Evolutionary conservation across 2,329 filamentous ascomycete genomes (phyloP).

Genomic region (Coniella vitis): DNA sequence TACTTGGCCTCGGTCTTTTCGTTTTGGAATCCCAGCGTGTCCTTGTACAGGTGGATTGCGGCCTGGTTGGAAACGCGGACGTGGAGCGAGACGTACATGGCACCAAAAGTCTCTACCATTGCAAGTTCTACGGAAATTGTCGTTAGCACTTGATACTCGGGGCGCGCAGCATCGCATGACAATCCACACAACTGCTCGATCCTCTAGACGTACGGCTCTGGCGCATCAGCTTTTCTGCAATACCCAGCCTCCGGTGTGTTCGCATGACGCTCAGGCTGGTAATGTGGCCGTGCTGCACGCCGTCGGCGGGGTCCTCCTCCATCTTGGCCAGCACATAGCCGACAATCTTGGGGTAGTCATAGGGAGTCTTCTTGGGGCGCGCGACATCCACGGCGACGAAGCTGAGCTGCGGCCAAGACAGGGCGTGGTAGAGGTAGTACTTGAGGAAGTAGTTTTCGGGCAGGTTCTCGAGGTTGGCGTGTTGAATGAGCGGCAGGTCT

Average conservation of each 20-base stretch:
- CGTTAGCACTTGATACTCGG: background rate
- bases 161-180: background rate
- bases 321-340: slow-evolving; percentile 99
- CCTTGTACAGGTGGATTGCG: slow-evolving; percentile 84
- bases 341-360: slow-evolving; percentile 94
- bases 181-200: background rate
- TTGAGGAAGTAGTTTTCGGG: slow-evolving; percentile 99
- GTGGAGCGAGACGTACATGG: slow-evolving; percentile 90
- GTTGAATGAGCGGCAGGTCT: slow-evolving; percentile 88
- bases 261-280: slow-evolving; percentile 94
- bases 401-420: slow-evolving; percentile 95
- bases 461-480: slow-evolving; percentile 97
- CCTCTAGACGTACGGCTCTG: slow-evolving; percentile 70
- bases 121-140: slow-evolving; percentile 59
- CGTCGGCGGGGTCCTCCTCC: slow-evolving; percentile 94
- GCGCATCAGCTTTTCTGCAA: slow-evolving; percentile 96
- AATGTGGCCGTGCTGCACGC: slow-evolving; percentile 90
- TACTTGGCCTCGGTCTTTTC: slow-evolving; percentile 84
- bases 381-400: slow-evolving; percentile 93
- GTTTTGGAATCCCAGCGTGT: slow-evolving; percentile 82
- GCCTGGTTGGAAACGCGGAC: slow-evolving; percentile 91
- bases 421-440: slow-evolving; percentile 98
- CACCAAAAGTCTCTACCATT: slow-evolving; percentile 92
- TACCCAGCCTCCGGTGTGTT: slow-evolving; percentile 81
- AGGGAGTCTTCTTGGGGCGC: slow-evolving; percentile 66